phyloP scores from a whole-genome alignment of 2,329 filamentous ascomycete genomes.

The Septoria linicola region DNA sequence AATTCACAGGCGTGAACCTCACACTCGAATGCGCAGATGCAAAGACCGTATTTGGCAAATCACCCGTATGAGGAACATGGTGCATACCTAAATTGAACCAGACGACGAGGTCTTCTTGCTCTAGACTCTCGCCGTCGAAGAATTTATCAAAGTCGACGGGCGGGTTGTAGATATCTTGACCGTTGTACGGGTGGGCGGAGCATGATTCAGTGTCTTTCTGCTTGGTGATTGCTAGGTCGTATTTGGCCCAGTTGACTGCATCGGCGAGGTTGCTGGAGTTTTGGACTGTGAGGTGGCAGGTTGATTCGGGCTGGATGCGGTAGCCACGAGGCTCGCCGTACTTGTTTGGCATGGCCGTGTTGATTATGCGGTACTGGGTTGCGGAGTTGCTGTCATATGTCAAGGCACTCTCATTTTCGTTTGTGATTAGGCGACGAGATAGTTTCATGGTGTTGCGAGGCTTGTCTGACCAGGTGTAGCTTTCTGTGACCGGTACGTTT shows the following conservation, averaged over 20 bases:
- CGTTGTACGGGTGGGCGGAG: constrained; percentile 40
- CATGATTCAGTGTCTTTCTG: constrained; percentile 50
- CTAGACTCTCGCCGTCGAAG: constrained; percentile 58
- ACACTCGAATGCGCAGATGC: constrained; percentile 49
- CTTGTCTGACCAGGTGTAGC: constrained; percentile 53
- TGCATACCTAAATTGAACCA: constrained; percentile 78
- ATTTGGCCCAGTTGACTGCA: constrained; percentile 40
- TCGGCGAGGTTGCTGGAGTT: constrained; percentile 30
- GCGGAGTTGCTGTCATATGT: constrained; percentile 51
- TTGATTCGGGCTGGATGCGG: constrained; percentile 44
- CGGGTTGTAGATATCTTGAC: constrained; percentile 42
- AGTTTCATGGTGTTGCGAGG: constrained; percentile 55
- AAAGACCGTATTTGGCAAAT: constrained; percentile 56
- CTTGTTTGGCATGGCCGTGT: constrained; percentile 49
- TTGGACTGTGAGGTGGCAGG: constrained; percentile 32
- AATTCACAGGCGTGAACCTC: constrained; percentile 49
- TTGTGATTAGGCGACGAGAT: constrained; percentile 42
- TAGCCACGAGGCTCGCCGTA: constrained; percentile 56
- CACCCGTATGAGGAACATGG: constrained; percentile 56
- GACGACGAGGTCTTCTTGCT: constrained; percentile 90
- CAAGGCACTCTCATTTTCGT: constrained; percentile 41
- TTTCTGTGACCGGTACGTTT: constrained; percentile 33
- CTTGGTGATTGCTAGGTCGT: constrained; percentile 44
- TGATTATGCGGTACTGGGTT: constrained; percentile 53
- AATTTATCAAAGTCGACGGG: constrained; percentile 48